Percentiles rank a stretch among this genome's conserved stretches.
These are phyloP conservation scores for Cupressus sempervirens DNA, from an alignment of 75 land plant genomes.

Conservation along the genomic window DNA sequence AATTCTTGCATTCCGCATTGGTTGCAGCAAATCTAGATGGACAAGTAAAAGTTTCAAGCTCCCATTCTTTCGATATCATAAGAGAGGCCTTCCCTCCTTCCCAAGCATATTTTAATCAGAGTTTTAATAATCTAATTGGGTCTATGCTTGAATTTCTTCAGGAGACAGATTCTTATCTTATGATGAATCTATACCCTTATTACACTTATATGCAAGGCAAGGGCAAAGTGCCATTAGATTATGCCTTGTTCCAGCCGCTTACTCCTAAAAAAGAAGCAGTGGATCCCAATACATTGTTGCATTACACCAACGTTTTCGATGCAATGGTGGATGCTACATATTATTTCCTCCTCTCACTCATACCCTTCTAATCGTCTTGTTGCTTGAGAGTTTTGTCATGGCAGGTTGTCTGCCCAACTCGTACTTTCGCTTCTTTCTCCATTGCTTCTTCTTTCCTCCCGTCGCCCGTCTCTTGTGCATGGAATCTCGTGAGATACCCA, in stretches of 20 bases:
- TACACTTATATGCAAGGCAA: slow-evolving; percentile 39
- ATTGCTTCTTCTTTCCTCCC: too few relatives aligned
- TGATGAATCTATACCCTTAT: slow-evolving; percentile 78
- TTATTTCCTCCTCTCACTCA: not conserved
- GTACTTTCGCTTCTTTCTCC: too few relatives aligned
- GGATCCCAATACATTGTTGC: slow-evolving; percentile 56
- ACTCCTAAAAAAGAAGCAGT: slow-evolving; percentile 42
- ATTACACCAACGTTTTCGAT: slow-evolving; percentile 65
- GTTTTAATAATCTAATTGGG: slow-evolving; percentile 39
- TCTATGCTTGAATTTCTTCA: slow-evolving; percentile 70
- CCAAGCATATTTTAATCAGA: slow-evolving; percentile 55
- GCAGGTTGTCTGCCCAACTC: too few relatives aligned
- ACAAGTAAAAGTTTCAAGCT: slow-evolving; percentile 54
- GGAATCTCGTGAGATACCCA: too few relatives aligned
- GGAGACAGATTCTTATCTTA: slow-evolving; percentile 54
- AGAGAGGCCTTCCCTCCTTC: slow-evolving; percentile 58
- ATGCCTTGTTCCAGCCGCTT: slow-evolving; percentile 62
- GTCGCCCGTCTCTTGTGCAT: too few relatives aligned
- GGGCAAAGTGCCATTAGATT: slow-evolving; percentile 56
- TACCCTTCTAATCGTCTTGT: too few relatives aligned
- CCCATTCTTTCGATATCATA: slow-evolving; percentile 49
- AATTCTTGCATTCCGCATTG: slow-evolving; percentile 59
- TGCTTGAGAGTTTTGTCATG: too few relatives aligned
- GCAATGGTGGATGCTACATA: slow-evolving; percentile 76
- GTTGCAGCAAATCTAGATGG: slow-evolving; percentile 50